phyloP scores from a whole-genome alignment of 768 basidiomycete genomes.

The Filobasidium floriforme region DNA sequence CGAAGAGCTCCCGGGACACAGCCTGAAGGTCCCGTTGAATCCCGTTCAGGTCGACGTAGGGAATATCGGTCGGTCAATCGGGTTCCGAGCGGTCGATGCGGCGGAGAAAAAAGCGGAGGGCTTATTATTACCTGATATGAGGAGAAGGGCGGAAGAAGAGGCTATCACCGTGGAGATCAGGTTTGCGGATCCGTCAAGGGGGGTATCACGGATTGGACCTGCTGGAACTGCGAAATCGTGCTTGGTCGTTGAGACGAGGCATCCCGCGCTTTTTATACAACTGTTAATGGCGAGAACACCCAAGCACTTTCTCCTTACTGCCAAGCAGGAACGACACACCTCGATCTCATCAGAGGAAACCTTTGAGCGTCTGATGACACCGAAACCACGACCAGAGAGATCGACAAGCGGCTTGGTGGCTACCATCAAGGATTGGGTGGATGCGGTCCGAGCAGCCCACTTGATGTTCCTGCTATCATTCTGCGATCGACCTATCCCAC shows the following conservation, averaged over 20 bases:
- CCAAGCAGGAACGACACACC: slow-evolving; percentile 30
- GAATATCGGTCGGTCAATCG: slow-evolving; percentile 38
- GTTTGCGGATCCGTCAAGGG: slow-evolving; percentile 41
- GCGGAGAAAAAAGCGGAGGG: slow-evolving; percentile 41
- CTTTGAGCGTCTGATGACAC: slow-evolving; percentile 26
- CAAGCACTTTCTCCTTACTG: slow-evolving; percentile 27
- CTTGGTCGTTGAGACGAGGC: slow-evolving; percentile 40
- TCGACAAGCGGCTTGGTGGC: background rate
- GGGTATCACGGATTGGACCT: slow-evolving; percentile 21
- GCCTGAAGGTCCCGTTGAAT: slow-evolving; percentile 28
- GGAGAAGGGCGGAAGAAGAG: slow-evolving; percentile 43
- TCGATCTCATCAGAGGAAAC: slow-evolving; percentile 18
- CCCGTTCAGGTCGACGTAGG: slow-evolving; percentile 29
- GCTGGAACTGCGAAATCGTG: slow-evolving; percentile 21
- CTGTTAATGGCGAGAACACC: slow-evolving; percentile 28
- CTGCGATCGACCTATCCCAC: slow-evolving; percentile 42
- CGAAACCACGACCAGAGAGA: background rate
- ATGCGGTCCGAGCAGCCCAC: slow-evolving; percentile 10
- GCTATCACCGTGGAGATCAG: slow-evolving; percentile 47
- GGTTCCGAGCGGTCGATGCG: slow-evolving; percentile 42
- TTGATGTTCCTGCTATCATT: slow-evolving; percentile 50
- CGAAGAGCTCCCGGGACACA: background rate
- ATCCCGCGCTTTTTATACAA: slow-evolving; percentile 34
- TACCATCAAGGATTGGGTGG: background rate
- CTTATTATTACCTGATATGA: slow-evolving; percentile 28